Evolutionary conservation across 345 rosid genomes (phyloP).

Genomic region (Aethionema arabicum): DNA sequence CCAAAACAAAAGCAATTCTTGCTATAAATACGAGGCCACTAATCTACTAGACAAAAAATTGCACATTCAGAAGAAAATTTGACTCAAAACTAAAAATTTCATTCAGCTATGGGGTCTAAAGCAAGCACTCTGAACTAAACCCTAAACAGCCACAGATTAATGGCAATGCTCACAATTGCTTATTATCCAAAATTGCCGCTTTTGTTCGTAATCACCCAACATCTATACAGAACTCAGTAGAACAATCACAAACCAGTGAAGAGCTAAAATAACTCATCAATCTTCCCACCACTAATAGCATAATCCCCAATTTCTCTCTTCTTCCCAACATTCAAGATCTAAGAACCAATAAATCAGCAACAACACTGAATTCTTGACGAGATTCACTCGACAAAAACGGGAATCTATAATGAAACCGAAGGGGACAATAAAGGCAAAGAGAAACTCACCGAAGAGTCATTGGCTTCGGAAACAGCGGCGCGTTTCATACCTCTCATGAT

Average conservation of each 20-base stretch:
- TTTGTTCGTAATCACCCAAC: conserved; percentile 23
- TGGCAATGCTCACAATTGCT: conserved; percentile 19
- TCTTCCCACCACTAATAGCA: neutral
- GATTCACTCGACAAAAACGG: conserved; percentile 18
- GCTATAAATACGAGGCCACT: conserved; percentile 8
- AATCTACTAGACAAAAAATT: neutral
- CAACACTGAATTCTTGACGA: conserved; percentile 17
- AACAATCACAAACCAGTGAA: neutral
- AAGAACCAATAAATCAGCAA: conserved; percentile 9
- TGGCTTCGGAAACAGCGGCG: conserved; percentile 51
- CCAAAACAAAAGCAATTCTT: neutral
- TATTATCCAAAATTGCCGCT: neutral
- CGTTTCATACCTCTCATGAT: conserved; percentile 75
- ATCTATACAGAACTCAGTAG: neutral
- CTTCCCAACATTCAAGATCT: neutral
- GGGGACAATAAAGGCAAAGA: neutral
- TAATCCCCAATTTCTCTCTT: neutral
- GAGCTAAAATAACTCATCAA: neutral
- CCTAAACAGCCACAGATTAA: neutral
- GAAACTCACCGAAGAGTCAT: conserved; percentile 61
- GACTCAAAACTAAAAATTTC: neutral
- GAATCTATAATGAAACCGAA: neutral
- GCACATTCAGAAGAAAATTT: neutral
- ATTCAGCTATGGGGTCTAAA: neutral
- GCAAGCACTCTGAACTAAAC: neutral